Evolutionary conservation across 805 yeast species (phyloP).

Genomic region (Saccharomyces mikatae): DNA sequence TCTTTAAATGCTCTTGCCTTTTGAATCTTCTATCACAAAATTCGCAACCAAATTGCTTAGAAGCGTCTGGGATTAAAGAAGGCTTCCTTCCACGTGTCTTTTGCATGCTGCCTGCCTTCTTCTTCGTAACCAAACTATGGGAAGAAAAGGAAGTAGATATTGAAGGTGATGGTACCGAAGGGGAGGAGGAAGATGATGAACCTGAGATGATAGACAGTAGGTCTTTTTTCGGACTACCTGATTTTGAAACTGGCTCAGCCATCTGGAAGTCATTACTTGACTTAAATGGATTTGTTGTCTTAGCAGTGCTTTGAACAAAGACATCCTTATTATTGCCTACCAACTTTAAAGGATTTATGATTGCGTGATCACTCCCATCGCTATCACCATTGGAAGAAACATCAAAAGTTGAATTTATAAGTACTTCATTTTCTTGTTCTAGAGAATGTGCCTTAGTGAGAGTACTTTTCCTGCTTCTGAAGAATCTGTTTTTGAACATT

Average conservation of each 20-base stretch:
- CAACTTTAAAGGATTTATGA: background rate
- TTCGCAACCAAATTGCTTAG: constrained; percentile 54
- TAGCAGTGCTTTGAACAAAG: background rate
- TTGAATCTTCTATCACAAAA: constrained; percentile 59
- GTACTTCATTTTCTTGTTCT: background rate
- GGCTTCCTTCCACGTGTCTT: constrained; percentile 60
- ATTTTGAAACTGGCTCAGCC: background rate
- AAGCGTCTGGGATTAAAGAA: constrained; percentile 46
- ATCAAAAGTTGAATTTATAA: background rate
- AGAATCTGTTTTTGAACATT: constrained; percentile 19
- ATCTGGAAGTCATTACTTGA: background rate
- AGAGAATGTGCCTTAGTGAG: constrained; percentile 4
- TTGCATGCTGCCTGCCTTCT: constrained; percentile 14
- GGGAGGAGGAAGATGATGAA: background rate
- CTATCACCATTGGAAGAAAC: background rate
- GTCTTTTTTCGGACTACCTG: background rate
- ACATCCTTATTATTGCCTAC: background rate
- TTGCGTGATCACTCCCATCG: constrained; percentile 1
- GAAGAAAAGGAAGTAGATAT: background rate
- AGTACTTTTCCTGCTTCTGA: constrained; percentile 23
- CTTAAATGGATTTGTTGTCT: background rate
- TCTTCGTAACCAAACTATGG: background rate
- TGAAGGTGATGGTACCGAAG: constrained; percentile 3
- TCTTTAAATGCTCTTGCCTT: constrained; percentile 68
- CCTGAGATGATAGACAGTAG: background rate